A percentile compares a stretch with the other conserved stretches of the same genome.
Conservation (phyloP, 2,329 filamentous ascomycete species). For the Madurella mycetomatis region DNA sequence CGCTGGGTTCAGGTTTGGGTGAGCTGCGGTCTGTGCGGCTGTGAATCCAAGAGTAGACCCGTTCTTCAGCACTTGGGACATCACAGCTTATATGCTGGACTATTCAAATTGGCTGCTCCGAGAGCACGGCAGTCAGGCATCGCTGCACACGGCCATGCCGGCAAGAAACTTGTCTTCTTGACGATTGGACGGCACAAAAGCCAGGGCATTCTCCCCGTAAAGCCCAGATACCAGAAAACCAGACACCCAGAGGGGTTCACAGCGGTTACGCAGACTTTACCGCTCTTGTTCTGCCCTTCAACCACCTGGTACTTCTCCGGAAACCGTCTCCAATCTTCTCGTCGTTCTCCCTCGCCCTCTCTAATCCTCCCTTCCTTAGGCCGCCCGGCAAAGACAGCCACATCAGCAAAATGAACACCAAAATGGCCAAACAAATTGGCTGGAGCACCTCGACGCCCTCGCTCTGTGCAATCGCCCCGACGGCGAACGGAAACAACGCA, state of each 20-base stretch:
- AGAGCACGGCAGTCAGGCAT: too few species aligned
- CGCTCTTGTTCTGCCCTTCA: not conserved
- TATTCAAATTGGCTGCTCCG: too few species aligned
- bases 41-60: too few species aligned
- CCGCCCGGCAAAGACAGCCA: conserved; percentile 44
- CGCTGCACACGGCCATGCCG: too few species aligned
- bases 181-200: too few species aligned
- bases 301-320: conserved; percentile 2
- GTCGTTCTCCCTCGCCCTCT: conserved; percentile 36
- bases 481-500: conserved; percentile 60
- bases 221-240: too few species aligned
- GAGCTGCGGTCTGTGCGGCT: too few species aligned
- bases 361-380: conserved; percentile 37
- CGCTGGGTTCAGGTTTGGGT: too few species aligned
- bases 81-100: too few species aligned
- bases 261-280: not conserved
- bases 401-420: conserved; percentile 41
- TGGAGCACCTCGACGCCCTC: conserved; percentile 55
- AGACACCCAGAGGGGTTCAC: not conserved
- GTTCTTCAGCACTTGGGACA: too few species aligned
- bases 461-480: conserved; percentile 61
- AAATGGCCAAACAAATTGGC: conserved; percentile 48
- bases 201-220: too few species aligned
- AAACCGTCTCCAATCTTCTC: conserved; percentile 36
- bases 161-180: too few species aligned